Conservation (phyloP, 1,139 yeast species). For the Debaryomyces subglobosus region DNA sequence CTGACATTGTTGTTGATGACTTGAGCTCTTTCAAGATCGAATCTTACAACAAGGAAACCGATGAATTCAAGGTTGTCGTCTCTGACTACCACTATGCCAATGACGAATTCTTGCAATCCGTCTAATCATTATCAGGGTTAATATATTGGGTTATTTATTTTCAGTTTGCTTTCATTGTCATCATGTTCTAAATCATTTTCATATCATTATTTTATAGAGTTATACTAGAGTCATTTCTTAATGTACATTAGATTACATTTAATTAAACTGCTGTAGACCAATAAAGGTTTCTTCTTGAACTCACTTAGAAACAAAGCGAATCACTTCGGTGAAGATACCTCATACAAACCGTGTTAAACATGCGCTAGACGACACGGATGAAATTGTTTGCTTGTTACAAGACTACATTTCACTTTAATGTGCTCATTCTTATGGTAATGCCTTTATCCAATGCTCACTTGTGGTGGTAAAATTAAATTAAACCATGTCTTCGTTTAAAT, state of each 20-base stretch:
- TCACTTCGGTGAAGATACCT: no score
- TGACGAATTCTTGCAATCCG: slow-evolving; percentile 42
- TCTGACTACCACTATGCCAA: slow-evolving; percentile 49
- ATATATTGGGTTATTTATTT: slow-evolving; percentile 5
- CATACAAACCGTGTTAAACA: no score
- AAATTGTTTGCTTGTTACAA: no score
- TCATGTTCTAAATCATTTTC: not conserved
- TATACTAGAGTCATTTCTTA: slow-evolving; percentile 3
- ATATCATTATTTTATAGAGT: slow-evolving; percentile 6
- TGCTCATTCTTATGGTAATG: no score
- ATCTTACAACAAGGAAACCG: slow-evolving; percentile 46
- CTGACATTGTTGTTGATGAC: slow-evolving; percentile 78
- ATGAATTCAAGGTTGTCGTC: slow-evolving; percentile 50
- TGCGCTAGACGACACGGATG: no score
- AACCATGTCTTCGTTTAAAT: no score
- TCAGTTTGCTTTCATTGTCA: slow-evolving; percentile 6
- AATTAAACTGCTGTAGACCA: not conserved
- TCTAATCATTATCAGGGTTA: slow-evolving; percentile 13
- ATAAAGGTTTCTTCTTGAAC: no score
- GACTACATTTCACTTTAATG: no score
- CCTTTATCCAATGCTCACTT: no score
- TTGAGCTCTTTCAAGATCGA: slow-evolving; percentile 53
- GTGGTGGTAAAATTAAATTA: no score
- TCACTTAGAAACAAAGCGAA: no score
- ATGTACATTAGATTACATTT: slow-evolving; percentile 11